Conservation (phyloP, 257 asterid species). For the Nicotiana paniculata region DNA sequence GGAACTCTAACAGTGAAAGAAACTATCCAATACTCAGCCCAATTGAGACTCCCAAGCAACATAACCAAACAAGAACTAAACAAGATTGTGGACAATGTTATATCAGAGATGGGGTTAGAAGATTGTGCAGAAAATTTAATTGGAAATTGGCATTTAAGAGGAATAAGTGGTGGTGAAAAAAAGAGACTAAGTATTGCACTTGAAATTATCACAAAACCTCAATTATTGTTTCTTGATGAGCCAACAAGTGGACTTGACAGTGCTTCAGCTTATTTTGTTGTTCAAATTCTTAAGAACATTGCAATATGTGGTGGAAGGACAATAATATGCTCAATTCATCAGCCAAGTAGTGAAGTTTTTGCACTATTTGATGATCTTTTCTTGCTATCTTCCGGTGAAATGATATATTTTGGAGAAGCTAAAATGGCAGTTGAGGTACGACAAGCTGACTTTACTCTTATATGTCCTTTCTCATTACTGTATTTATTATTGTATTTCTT, state of each 20-base stretch:
- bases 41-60: conserved; percentile 54
- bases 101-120: conserved; percentile 62
- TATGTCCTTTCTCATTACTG: too few species aligned
- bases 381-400: conserved; percentile 62
- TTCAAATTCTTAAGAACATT: conserved; percentile 53
- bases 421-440: conserved; percentile 52
- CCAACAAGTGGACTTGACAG: conserved; percentile 89
- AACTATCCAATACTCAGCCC: conserved; percentile 69
- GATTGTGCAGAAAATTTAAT: conserved; percentile 68
- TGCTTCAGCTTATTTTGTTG: conserved; percentile 75
- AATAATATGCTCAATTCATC: conserved; percentile 74
- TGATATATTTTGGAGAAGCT: conserved; percentile 74
- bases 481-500: too few species aligned
- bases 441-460: too few species aligned
- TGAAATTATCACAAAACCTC: conserved; percentile 76
- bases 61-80: conserved; percentile 26
- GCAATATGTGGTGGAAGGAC: conserved; percentile 55
- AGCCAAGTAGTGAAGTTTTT: conserved; percentile 94
- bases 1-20: conserved; percentile 86
- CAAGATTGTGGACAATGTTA: conserved; percentile 38
- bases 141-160: conserved; percentile 90
- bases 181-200: conserved; percentile 85
- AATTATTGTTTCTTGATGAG: conserved; percentile 67
- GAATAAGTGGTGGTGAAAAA: conserved; percentile 93
- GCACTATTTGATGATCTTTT: conserved; percentile 74